Base-by-base conservation (phyloP, 306 rosid species). In the Urtica urens region DNA sequence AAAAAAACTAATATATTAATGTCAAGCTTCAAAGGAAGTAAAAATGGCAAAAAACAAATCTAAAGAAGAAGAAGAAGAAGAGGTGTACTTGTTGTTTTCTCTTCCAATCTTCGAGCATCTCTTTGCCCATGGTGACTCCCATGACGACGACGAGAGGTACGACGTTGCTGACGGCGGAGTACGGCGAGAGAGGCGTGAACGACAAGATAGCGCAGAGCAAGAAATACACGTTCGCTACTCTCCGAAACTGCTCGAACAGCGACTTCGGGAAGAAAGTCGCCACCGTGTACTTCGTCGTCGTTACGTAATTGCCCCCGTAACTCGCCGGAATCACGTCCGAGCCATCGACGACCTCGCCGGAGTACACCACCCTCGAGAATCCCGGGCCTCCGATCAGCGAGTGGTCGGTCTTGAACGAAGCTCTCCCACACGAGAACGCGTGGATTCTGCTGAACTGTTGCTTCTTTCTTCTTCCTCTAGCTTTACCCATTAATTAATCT, bases 341-440 rank as follows among this genome's bases (percentile, higher is more conserved):
- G 51, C 75, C 52, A 3, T 85, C 93, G 9, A 93, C 68, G 9
- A 93, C 68, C 19, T 79, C 86, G 19, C 86, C 86, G 67, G 87
- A 79, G 50, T 77, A 70, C 0, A 86, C 86, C 43, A 77, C 70
- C 69, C 99, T 79, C 5, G 99, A 85, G 60, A 85, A 92, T 0
- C 99, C 99, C 26, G 96, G 99, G 3, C 96, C 96, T 69, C 99
- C 99, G 38, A 92, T 79, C 28, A 72, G 70, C 5, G 87, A 79
- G 23, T 85, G 99, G 3, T 92, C 99, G 0, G 59, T 84, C 60
- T 48, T 72, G 30, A 82, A 46, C 1, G 96, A 85, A 16, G 92
- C 59, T 56, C 51, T 90, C 34, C 93, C 93, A 58, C 99, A 47
- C 1, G 76, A 1, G 55, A 86, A 92, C 7, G 86, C 93, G 65